Base-by-base conservation (phyloP, 2,329 filamentous ascomycete species). In the Apiospora hydei region DNA sequence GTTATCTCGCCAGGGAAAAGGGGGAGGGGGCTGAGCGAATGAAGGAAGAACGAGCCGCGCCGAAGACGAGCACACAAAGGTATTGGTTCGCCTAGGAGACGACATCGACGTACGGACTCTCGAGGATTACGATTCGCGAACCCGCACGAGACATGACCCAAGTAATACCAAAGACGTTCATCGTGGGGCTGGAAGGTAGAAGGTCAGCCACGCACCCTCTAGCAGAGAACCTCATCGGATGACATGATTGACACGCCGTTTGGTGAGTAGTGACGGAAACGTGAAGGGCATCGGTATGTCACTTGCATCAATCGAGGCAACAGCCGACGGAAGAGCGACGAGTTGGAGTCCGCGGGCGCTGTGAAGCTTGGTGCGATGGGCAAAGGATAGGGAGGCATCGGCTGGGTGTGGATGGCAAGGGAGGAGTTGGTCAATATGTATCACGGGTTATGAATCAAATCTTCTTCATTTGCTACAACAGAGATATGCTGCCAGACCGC, bases 191-290 rank as follows among this genome's bases (percentile, higher is more conserved):
- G 53, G 30, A 38, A 61, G 30, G 30, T 6, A 61, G 53, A 61
- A 61, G 53, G 53, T 61, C 53, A 61, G 53, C 53, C 53, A 38
- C 53, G 53, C 53, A 61, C 53, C 53, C 53, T 38, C 30, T 61
- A 4, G 53, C 10, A 16, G 53, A 61, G 53, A 61, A 4, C 30
- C 53, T 61, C 30, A 13, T 10, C 0, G 30, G 30, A 61, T 34
- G 30, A 8, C 53, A 7, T 30, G 7, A 11, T 38, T 61, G 53
- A 61, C 53, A 61, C 16, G 11, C 49, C 18, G 26, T 26, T 3
- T 38, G 30, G 26, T 34, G 26, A 7, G 26, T 16, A 57, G 51
- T 11, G 18, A 26, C 11, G 11, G 49, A 14, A 53, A 4, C 7
- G 44, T 4, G 43, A 44, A 53, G 49, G 26, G 4, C 14, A 30